Evolutionary conservation across 768 basidiomycete species (phyloP).

Genomic region (Naganishia randhawae): DNA sequence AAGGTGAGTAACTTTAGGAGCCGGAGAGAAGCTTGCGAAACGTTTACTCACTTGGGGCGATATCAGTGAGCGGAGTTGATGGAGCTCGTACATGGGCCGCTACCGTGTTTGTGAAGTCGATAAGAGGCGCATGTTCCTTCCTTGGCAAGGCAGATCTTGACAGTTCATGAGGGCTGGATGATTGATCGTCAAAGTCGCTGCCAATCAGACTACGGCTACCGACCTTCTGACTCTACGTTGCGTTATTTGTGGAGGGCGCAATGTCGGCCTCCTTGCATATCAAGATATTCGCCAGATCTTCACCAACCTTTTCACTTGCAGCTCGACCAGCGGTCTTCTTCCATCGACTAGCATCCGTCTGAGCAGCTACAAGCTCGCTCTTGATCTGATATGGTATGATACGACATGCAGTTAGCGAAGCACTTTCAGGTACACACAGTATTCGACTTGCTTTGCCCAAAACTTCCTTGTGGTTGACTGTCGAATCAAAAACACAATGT

Average conservation of each 20-base stretch:
- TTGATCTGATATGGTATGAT: background rate
- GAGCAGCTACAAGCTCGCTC: background rate
- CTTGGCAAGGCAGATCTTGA: slow-evolving; percentile 1
- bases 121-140: background rate
- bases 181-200: slow-evolving; percentile 17
- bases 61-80: background rate
- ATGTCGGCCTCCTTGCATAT: background rate
- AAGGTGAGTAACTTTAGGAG: background rate
- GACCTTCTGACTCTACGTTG: background rate
- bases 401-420: background rate
- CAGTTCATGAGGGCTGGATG: slow-evolving; percentile 10
- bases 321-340: slow-evolving; percentile 15
- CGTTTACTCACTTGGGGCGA: background rate
- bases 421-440: background rate
- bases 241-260: background rate
- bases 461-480: background rate
- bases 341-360: slow-evolving; percentile 13
- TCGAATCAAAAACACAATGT: background rate
- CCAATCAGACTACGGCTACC: slow-evolving; percentile 12
- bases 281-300: background rate
- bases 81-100: background rate
- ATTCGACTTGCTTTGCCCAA: background rate
- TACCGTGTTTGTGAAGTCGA: background rate
- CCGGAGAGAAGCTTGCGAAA: background rate
- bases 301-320: background rate